Evolutionary conservation across 352 stramenopile genomes (phyloP).

Genomic region (Pythium folliculosum): DNA sequence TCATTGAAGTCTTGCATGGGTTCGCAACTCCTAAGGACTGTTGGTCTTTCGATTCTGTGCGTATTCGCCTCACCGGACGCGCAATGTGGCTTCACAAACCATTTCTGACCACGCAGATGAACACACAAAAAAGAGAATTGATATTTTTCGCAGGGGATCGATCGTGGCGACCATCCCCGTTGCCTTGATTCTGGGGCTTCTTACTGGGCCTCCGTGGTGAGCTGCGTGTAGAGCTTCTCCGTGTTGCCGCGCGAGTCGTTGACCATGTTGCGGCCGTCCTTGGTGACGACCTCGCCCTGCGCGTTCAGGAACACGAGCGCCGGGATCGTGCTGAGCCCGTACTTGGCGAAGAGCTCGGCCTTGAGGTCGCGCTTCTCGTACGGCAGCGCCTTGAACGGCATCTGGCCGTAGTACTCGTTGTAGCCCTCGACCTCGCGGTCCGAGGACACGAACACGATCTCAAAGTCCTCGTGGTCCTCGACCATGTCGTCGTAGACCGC

Average conservation of each 20-base stretch:
- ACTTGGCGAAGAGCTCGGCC: constrained; percentile 76
- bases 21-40: too few relatives aligned
- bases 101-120: too few relatives aligned
- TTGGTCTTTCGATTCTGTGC: too few relatives aligned
- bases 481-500: constrained; percentile 90
- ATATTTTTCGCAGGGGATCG: too few relatives aligned
- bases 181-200: not conserved
- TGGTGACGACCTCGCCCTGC: constrained; percentile 75
- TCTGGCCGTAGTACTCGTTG: constrained; percentile 90
- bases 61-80: too few relatives aligned
- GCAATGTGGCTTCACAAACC: too few relatives aligned
- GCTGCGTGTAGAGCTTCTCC: constrained; percentile 54
- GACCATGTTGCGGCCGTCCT: constrained; percentile 78
- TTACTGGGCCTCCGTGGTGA: constrained; percentile 9
- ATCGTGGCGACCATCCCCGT: too few relatives aligned
- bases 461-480: constrained; percentile 85
- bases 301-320: constrained; percentile 89
- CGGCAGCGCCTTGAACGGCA: constrained; percentile 94
- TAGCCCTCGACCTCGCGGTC: constrained; percentile 79
- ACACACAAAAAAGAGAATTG: too few relatives aligned
- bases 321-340: constrained; percentile 90
- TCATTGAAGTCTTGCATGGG: too few relatives aligned
- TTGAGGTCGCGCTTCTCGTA: constrained; percentile 81
- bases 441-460: constrained; percentile 90
- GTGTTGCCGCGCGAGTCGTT: constrained; percentile 78